Conservation (phyloP, 768 basidiomycete species). For the Cystobasidium ongulense region DNA sequence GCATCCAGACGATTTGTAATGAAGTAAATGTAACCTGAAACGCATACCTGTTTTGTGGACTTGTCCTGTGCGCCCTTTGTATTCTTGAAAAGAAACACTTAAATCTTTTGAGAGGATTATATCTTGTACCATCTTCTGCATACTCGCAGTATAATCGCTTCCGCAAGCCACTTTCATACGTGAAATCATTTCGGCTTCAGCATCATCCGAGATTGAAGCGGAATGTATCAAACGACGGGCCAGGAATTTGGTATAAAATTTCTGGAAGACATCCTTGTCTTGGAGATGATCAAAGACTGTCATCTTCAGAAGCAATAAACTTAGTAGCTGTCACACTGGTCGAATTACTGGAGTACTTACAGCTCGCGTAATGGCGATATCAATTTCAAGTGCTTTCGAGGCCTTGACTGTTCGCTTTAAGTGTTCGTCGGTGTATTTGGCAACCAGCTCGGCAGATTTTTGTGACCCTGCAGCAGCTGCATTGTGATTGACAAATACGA, state of each 20-base stretch:
- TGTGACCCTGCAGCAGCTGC: conserved; percentile 68
- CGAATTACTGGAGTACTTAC: conserved; percentile 52
- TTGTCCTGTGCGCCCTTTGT: conserved; percentile 58
- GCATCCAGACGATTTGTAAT: background rate
- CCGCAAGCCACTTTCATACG: conserved; percentile 94
- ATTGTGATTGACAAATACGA: conserved; percentile 90
- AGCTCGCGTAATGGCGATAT: conserved; percentile 79
- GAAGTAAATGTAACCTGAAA: background rate
- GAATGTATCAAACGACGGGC: conserved; percentile 85
- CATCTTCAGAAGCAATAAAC: conserved; percentile 56
- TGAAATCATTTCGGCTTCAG: conserved; percentile 93
- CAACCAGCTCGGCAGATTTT: conserved; percentile 83
- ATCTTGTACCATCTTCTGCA: conserved; percentile 95
- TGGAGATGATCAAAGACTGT: conserved; percentile 94
- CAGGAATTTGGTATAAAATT: conserved; percentile 89
- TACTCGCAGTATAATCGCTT: conserved; percentile 90
- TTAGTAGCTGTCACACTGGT: background rate
- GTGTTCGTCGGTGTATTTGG: conserved; percentile 80
- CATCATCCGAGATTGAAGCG: conserved; percentile 88
- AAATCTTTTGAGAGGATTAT: conserved; percentile 91
- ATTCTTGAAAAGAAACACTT: conserved; percentile 86
- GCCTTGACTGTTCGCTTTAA: conserved; percentile 92
- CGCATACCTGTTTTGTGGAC: conserved; percentile 52
- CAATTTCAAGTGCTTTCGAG: conserved; percentile 79
- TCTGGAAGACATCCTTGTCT: conserved; percentile 98